Evolutionary conservation across 2,329 filamentous ascomycete species (phyloP).

Genomic region (Cytospora chrysosperma): DNA sequence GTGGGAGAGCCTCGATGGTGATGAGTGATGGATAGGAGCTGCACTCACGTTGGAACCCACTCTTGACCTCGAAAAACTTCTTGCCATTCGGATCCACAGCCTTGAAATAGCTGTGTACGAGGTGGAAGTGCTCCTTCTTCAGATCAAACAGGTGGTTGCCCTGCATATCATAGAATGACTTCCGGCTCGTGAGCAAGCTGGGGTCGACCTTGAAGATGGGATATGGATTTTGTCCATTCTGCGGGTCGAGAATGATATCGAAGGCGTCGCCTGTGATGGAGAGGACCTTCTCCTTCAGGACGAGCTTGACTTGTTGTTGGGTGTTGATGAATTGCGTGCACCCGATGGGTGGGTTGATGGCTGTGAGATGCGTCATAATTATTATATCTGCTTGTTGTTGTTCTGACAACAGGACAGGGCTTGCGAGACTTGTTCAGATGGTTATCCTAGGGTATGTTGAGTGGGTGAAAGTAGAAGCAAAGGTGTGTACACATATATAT

Average conservation of each 20-base stretch:
- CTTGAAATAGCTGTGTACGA: conserved; percentile 51
- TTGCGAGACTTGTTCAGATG: no score
- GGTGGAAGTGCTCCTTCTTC: conserved; percentile 48
- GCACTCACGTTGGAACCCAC: conserved; percentile 49
- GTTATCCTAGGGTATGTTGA: no score
- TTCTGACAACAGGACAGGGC: neutral
- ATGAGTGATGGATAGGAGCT: no score
- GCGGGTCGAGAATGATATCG: conserved; percentile 50
- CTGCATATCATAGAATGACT: conserved; percentile 53
- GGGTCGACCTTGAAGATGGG: conserved; percentile 53
- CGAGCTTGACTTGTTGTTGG: conserved; percentile 45
- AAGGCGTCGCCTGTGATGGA: conserved; percentile 65
- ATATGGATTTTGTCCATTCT: conserved; percentile 42
- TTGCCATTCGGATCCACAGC: conserved; percentile 45
- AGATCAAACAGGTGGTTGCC: conserved; percentile 59
- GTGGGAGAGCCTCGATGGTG: no score
- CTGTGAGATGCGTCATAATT: conserved; percentile 3
- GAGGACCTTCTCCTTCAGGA: conserved; percentile 61
- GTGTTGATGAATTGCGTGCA: conserved; percentile 24
- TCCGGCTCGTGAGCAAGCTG: conserved; percentile 47
- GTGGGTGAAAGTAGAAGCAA: no score
- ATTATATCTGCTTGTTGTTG: neutral
- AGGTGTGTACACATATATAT: no score
- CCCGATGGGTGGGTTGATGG: conserved; percentile 34
- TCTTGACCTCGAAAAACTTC: conserved; percentile 56